Conservation (phyloP, 2,329 filamentous ascomycete genomes). For the Lasiodiplodia theobromae region DNA sequence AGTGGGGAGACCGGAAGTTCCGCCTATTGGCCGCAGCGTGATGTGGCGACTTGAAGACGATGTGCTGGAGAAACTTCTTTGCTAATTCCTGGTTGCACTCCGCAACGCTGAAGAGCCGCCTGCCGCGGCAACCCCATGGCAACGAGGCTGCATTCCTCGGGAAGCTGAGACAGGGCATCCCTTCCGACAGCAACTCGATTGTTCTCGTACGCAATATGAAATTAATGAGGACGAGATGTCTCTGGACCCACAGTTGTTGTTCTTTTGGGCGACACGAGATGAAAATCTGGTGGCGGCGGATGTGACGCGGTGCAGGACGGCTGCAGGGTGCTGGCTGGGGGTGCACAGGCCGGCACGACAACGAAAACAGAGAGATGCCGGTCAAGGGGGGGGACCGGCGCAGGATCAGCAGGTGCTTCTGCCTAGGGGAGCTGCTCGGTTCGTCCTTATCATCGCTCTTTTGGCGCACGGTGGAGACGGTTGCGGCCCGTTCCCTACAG, state of each 20-base stretch:
- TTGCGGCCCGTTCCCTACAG: constrained; percentile 9
- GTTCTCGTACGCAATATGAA: background rate
- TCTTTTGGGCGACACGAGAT: constrained; percentile 1
- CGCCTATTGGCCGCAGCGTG: background rate
- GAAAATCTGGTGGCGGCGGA: constrained; percentile 22
- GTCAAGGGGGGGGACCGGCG: background rate
- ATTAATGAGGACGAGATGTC: background rate
- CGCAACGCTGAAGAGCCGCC: background rate
- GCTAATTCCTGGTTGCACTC: background rate
- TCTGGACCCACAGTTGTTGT: background rate
- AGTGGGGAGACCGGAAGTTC: background rate
- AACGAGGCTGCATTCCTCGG: constrained; percentile 3
- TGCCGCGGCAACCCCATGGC: constrained; percentile 4
- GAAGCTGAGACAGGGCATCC: constrained; percentile 4
- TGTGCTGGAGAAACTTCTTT: background rate
- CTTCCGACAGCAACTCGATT: background rate
- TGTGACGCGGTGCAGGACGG: constrained; percentile 15
- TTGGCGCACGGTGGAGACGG: constrained; percentile 4
- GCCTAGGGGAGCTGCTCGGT: background rate
- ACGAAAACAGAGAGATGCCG: background rate
- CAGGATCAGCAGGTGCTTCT: background rate
- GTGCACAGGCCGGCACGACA: background rate
- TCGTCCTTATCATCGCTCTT: background rate
- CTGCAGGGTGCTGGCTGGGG: constrained; percentile 15
- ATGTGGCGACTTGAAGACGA: background rate